A percentile compares a stretch with the other conserved stretches of the same genome.
Evolutionary conservation across 108 stramenopile species (phyloP).

Genomic region (Pseudonitzschia pungens): DNA sequence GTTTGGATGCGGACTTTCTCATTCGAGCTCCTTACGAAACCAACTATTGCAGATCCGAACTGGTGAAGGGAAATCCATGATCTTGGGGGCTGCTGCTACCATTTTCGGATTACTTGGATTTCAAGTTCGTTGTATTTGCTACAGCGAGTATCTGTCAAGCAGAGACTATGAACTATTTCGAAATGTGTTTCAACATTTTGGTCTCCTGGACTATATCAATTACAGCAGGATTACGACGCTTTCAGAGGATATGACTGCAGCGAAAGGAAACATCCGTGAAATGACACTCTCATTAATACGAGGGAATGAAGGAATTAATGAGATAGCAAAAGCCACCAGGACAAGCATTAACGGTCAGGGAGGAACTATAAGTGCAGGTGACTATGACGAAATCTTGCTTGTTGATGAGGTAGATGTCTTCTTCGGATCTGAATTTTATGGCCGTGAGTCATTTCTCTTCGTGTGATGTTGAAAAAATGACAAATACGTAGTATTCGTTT

Average conservation of each 20-base stretch:
- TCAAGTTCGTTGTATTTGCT: conserved; percentile 57
- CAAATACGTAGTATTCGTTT: no score
- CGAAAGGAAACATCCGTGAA: conserved; percentile 54
- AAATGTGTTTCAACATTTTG: conserved; percentile 49
- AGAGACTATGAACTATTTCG: conserved; percentile 53
- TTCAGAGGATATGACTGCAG: conserved; percentile 55
- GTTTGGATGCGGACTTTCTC: conserved; percentile 46
- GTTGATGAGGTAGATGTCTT: conserved; percentile 74
- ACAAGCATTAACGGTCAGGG: neutral
- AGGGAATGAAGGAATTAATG: neutral
- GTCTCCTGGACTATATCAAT: conserved; percentile 32
- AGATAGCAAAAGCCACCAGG: neutral
- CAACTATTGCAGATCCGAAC: conserved; percentile 61
- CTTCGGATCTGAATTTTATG: conserved; percentile 67
- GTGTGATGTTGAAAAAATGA: no score
- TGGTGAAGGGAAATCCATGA: conserved; percentile 70
- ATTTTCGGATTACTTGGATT: conserved; percentile 57
- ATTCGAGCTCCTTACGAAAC: conserved; percentile 33
- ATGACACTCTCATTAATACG: conserved; percentile 34
- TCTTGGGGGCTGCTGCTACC: conserved; percentile 50
- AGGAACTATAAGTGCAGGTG: neutral
- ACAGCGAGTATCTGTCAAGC: conserved; percentile 59
- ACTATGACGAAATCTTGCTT: conserved; percentile 37
- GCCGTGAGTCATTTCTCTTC: conserved; percentile 12
- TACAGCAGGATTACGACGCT: conserved; percentile 63